Evolutionary conservation across 1,139 yeast species (phyloP).

Genomic region (Suhomyces choctaworum): DNA sequence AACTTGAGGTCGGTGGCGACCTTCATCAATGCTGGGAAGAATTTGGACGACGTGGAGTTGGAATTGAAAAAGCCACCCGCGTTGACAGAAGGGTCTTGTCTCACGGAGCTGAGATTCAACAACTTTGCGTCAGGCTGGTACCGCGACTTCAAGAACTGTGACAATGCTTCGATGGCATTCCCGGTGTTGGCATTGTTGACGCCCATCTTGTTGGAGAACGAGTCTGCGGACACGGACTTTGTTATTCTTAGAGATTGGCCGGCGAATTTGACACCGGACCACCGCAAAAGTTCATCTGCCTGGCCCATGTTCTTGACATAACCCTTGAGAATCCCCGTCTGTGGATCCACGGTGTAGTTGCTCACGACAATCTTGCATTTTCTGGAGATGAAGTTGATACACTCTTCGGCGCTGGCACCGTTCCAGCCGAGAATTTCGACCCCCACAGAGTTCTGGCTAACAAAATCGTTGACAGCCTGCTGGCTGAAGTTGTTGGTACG

Average conservation of each 20-base stretch:
- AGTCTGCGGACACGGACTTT: conserved; percentile 30
- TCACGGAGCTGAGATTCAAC: conserved; percentile 69
- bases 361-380: conserved; percentile 59
- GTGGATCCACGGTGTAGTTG: conserved; percentile 45
- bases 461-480: conserved; percentile 34
- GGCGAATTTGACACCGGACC: conserved; percentile 81
- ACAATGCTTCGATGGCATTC: conserved; percentile 62
- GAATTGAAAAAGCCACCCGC: conserved; percentile 67
- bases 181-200: conserved; percentile 16
- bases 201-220: conserved; percentile 21
- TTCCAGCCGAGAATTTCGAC: conserved; percentile 81
- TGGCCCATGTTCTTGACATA: conserved; percentile 55
- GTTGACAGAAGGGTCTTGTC: conserved; percentile 61
- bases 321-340: conserved; percentile 55
- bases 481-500: conserved; percentile 17
- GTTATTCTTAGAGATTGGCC: conserved; percentile 64
- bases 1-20: conserved; percentile 60
- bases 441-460: conserved; percentile 38
- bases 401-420: conserved; percentile 69
- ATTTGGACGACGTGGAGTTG: conserved; percentile 63
- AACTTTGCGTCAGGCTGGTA: conserved; percentile 65
- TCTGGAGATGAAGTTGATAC: conserved; percentile 67
- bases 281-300: conserved; percentile 57
- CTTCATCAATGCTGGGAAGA: conserved; percentile 90
- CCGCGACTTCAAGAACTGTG: conserved; percentile 60